Evolutionary conservation across 2,329 filamentous ascomycete species (phyloP).

Genomic region (Phyllosticta paracitricarpa): DNA sequence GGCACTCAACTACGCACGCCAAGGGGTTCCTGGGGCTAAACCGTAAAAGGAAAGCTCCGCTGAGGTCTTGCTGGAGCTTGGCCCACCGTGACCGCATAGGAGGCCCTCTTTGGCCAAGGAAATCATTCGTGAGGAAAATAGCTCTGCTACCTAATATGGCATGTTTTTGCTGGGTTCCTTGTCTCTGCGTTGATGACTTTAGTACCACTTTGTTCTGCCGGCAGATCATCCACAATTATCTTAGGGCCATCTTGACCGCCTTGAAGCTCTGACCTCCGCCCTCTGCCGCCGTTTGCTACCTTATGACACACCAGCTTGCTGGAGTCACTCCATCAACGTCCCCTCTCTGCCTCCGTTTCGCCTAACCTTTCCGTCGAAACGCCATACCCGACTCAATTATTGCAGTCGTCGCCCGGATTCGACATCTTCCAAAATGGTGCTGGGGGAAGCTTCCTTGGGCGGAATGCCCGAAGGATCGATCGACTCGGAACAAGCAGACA

Average conservation of each 20-base stretch:
- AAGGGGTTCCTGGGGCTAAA: not conserved
- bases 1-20: not conserved
- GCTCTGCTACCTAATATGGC: no score
- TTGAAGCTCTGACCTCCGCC: not conserved
- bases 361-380: not conserved
- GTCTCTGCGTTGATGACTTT: no score
- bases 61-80: no score
- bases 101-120: no score
- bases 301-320: not conserved
- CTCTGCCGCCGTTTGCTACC: no score
- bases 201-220: not conserved
- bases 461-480: not conserved
- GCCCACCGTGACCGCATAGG: no score
- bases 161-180: no score
- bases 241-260: not conserved
- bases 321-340: not conserved
- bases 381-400: not conserved
- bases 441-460: not conserved
- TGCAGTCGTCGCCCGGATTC: no score
- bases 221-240: not conserved
- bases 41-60: not conserved
- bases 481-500: not conserved
- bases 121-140: no score
- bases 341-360: not conserved
- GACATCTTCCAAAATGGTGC: not conserved